phyloP scores from a whole-genome alignment of 768 basidiomycete genomes.

The Podaxis sp. region DNA sequence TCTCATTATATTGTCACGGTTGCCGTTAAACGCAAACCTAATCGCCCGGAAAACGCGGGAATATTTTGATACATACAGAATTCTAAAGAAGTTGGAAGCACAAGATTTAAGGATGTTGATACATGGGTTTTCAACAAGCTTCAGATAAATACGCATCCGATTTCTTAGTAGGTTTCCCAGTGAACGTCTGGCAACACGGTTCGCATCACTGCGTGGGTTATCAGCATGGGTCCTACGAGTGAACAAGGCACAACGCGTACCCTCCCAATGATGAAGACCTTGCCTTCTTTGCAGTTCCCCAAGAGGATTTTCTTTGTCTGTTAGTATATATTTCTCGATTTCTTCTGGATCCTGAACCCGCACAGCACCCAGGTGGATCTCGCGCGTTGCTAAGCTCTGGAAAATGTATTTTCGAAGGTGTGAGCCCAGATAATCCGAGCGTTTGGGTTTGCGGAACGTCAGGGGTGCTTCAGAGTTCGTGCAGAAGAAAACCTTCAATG shows the following conservation, averaged over 20 bases:
- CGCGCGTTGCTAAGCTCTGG: conserved; percentile 45
- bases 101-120: neutral
- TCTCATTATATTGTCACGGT: conserved; percentile 9
- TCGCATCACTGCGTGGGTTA: conserved; percentile 49
- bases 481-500: conserved; percentile 77
- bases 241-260: conserved; percentile 38
- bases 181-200: conserved; percentile 65
- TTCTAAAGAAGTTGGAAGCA: neutral
- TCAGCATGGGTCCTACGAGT: conserved; percentile 1
- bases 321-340: conserved; percentile 50
- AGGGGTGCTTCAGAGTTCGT: conserved; percentile 52
- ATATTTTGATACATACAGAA: neutral
- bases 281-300: conserved; percentile 64
- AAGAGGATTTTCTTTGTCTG: conserved; percentile 61
- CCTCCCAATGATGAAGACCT: conserved; percentile 72
- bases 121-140: neutral
- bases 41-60: neutral
- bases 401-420: conserved; percentile 64
- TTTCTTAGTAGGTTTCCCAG: conserved; percentile 73
- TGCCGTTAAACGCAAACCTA: neutral
- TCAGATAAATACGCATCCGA: neutral
- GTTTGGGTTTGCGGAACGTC: conserved; percentile 52
- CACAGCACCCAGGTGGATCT: conserved; percentile 47
- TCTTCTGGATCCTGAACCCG: conserved; percentile 33
- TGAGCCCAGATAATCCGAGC: conserved; percentile 68